Percentiles rank a stretch among this genome's conserved stretches.
Evolutionary conservation across 1,284 basidiomycete species (phyloP).

Genomic region (Porodaedalea pini): DNA sequence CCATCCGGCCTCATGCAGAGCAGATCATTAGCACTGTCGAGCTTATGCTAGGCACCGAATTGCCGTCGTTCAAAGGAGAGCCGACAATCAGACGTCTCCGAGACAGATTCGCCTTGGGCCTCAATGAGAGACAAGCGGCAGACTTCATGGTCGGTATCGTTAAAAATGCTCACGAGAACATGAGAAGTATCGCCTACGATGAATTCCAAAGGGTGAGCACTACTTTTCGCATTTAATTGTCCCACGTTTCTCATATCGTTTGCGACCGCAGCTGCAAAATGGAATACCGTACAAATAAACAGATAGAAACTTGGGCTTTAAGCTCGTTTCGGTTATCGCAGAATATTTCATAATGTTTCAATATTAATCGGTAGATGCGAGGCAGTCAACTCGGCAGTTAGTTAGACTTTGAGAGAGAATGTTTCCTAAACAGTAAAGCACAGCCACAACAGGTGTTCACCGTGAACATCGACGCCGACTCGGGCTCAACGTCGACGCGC

Average conservation of each 20-base stretch:
- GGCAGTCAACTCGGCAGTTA: no score
- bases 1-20: conserved; percentile 86
- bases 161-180: conserved; percentile 92
- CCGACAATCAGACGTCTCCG: conserved; percentile 82
- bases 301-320: no score
- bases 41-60: conserved; percentile 91
- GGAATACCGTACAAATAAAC: conserved; percentile 55
- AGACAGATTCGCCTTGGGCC: conserved; percentile 81
- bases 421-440: no score
- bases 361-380: no score
- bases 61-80: conserved; percentile 97
- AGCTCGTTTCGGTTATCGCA: no score
- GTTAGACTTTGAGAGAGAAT: no score
- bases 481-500: no score
- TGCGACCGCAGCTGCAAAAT: conserved; percentile 45
- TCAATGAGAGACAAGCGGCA: conserved; percentile 89
- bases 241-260: not conserved
- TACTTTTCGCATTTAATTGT: conserved; percentile 1
- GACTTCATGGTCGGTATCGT: conserved; percentile 89
- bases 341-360: no score
- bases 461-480: no score
- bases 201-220: conserved; percentile 78
- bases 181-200: conserved; percentile 89
- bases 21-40: conserved; percentile 87
- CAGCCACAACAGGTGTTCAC: no score